Conservation (phyloP, 1,284 basidiomycete genomes). For the Malassezia restricta region DNA sequence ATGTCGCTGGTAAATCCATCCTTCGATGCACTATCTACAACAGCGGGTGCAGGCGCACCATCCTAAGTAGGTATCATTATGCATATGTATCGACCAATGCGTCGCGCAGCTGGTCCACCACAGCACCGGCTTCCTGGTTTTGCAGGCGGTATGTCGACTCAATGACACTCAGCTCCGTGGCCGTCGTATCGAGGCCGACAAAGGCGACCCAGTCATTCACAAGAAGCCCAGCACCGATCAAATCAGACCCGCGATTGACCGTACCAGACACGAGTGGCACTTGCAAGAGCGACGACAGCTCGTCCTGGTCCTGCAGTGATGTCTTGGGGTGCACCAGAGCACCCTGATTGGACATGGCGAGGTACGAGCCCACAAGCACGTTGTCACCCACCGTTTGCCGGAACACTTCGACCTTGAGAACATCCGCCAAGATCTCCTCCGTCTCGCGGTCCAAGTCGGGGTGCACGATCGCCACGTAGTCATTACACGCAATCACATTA, state of each 20-base stretch:
- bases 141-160: slow-evolving; percentile 72
- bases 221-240: slow-evolving; percentile 90
- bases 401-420: slow-evolving; percentile 97
- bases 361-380: slow-evolving; percentile 90
- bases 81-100: slow-evolving; percentile 44
- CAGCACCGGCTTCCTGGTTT: slow-evolving; percentile 25
- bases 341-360: slow-evolving; percentile 86
- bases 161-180: slow-evolving; percentile 94
- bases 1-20: slow-evolving; percentile 4
- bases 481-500: slow-evolving; percentile 97
- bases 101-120: slow-evolving; percentile 39
- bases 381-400: slow-evolving; percentile 88
- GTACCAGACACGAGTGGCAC: slow-evolving; percentile 93
- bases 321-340: slow-evolving; percentile 96
- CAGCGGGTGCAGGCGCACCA: not conserved
- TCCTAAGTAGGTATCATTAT: slow-evolving; percentile 9
- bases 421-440: slow-evolving; percentile 98
- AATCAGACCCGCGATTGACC: slow-evolving; percentile 93
- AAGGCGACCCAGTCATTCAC: slow-evolving; percentile 99
- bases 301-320: slow-evolving; percentile 91
- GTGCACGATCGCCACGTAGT: slow-evolving; percentile 44
- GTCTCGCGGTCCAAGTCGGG: slow-evolving; percentile 97
- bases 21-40: slow-evolving; percentile 1
- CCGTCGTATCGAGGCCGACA: slow-evolving; percentile 55
- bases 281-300: slow-evolving; percentile 84